phyloP scores from a whole-genome alignment of 2,329 filamentous ascomycete genomes.

The Helotiales sp. region DNA sequence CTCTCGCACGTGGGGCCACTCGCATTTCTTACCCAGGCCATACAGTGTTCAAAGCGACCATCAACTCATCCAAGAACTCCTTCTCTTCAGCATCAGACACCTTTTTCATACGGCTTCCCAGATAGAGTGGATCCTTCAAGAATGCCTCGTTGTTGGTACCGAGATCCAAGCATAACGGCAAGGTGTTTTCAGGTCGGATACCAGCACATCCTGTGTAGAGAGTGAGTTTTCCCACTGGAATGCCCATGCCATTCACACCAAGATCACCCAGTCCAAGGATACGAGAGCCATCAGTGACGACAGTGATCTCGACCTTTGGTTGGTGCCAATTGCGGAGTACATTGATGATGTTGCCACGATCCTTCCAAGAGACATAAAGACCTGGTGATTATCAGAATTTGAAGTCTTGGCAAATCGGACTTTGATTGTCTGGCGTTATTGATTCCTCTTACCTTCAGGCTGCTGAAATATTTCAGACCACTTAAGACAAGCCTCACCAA shows the following conservation, averaged over 20 bases:
- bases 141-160: constrained; percentile 79
- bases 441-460: constrained; percentile 54
- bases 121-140: constrained; percentile 74
- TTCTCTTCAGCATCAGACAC: constrained; percentile 72
- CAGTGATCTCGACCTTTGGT: constrained; percentile 60
- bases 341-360: constrained; percentile 63
- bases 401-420: not conserved
- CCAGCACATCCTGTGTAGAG: constrained; percentile 85
- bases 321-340: constrained; percentile 73
- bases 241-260: constrained; percentile 80
- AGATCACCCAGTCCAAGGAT: constrained; percentile 81
- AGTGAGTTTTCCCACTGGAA: constrained; percentile 79
- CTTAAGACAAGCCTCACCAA: constrained; percentile 71
- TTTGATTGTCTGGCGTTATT: not conserved
- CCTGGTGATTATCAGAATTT: constrained; percentile 17
- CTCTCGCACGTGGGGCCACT: constrained; percentile 51
- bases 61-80: constrained; percentile 72
- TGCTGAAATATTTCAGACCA: constrained; percentile 76
- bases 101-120: constrained; percentile 68
- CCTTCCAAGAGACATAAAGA: constrained; percentile 70
- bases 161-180: constrained; percentile 82
- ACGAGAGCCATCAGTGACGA: constrained; percentile 56
- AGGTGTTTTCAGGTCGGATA: constrained; percentile 74
- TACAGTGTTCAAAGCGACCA: constrained; percentile 63
- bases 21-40: constrained; percentile 71